Conservation (phyloP, 208 protist species). For the Acanthamoeba lenticulata region DNA sequence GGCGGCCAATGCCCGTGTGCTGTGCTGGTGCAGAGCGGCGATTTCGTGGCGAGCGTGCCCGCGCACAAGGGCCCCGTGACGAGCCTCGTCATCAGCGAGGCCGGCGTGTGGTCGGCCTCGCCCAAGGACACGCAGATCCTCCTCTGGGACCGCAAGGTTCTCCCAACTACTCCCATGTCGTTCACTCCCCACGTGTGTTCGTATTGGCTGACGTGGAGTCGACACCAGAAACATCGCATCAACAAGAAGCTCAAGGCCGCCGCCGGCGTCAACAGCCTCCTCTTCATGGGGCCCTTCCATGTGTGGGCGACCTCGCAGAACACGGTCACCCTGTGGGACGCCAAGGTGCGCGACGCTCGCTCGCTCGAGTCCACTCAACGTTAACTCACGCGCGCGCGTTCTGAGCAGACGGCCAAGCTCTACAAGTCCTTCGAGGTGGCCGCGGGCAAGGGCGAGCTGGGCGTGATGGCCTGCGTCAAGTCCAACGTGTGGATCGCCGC, state of each 20-base stretch:
- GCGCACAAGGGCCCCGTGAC: slow-evolving; percentile 42
- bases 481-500: slow-evolving; percentile 45
- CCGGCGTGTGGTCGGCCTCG: slow-evolving; percentile 29
- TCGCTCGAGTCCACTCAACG: no score
- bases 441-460: not conserved
- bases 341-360: not conserved
- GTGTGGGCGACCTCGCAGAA: slow-evolving; percentile 52
- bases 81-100: not conserved
- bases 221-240: slow-evolving; percentile 16
- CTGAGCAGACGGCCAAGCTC: slow-evolving; percentile 15
- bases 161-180: not conserved
- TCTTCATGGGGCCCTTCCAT: slow-evolving; percentile 56
- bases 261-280: not conserved
- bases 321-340: slow-evolving; percentile 38
- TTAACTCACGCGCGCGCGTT: not conserved
- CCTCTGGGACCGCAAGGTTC: slow-evolving; percentile 22
- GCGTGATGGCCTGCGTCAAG: slow-evolving; percentile 9
- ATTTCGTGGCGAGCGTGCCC: not conserved
- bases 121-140: slow-evolving; percentile 47
- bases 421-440: slow-evolving; percentile 30
- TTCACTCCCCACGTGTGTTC: not conserved
- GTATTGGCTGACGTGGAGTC: not conserved
- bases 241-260: slow-evolving; percentile 58
- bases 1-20: not conserved
- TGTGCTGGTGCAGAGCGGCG: not conserved